Evolutionary conservation across 495 filamentous ascomycete species (phyloP), one percentile per base, ranked within the genome.

Genomic region (Lepidopterella palustris): DNA sequence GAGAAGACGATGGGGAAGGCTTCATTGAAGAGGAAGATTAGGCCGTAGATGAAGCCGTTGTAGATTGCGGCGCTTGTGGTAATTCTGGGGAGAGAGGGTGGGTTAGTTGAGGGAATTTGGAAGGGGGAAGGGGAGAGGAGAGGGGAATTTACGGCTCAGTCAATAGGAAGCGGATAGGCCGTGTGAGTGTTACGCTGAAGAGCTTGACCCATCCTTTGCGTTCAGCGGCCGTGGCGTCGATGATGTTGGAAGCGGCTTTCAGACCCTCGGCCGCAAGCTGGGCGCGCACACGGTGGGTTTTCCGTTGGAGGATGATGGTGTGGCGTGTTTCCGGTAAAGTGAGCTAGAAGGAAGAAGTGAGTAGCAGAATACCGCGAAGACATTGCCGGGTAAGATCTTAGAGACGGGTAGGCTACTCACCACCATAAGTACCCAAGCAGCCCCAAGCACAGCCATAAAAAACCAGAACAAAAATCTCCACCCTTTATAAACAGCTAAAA

Each of bases 321-420:
- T 59, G 45, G n/a, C 56, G 45, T 9, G 56, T 59, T 27, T 59
- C 56, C 8, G 24, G 45, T 24, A 59, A 26, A 3, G 48, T 59
- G 25, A 50, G 27, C 5, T 27, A 25, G 45, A 59, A 26, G 9
- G 6, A 35, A 6, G 15, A 6, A 6, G 15, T 6, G 15, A 35
- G 6, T 35, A 35, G n/a, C n/a, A n/a, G n/a, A n/a, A n/a, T n/a
- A n/a, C n/a, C n/a, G n/a, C n/a, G n/a, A n/a, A n/a, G n/a, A n/a
- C n/a, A n/a, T n/a, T n/a, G n/a, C n/a, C n/a, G n/a, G n/a, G n/a
- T n/a, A n/a, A n/a, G n/a, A n/a, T n/a, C n/a, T n/a, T n/a, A n/a
- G n/a, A n/a, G n/a, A n/a, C n/a, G n/a, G n/a, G n/a, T n/a, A n/a
- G n/a, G n/a, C 6, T 35, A 35, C 31, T 35, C 31, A 35, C 31